Conservation (phyloP, 164 flowering plant genomes). For the Stephania japonica region DNA sequence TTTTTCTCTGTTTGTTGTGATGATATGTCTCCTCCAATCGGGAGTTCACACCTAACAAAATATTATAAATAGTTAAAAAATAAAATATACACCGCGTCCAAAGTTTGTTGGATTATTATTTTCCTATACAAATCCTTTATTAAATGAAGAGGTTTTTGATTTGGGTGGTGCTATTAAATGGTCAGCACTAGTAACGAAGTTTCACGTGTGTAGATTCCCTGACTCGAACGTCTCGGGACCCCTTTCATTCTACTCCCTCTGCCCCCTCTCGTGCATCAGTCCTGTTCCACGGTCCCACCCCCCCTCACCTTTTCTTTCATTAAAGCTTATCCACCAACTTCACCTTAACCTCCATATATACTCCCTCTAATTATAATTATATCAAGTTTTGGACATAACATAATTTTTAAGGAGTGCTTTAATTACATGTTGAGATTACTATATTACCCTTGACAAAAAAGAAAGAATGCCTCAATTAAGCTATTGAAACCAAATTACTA, state of each 20-base stretch:
- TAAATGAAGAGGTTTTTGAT: neutral
- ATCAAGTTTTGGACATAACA: too few species aligned
- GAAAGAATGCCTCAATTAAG: too few species aligned
- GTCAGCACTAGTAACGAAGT: constrained; percentile 16
- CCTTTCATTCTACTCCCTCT: neutral
- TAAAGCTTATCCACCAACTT: neutral
- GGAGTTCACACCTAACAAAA: too few species aligned
- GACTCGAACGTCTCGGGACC: constrained; percentile 13
- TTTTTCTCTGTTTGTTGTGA: neutral
- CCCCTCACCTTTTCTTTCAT: neutral
- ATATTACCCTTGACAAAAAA: too few species aligned
- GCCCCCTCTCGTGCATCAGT: neutral
- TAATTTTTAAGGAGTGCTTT: too few species aligned
- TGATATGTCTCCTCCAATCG: too few species aligned
- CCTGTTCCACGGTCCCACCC: neutral
- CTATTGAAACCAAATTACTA: too few species aligned
- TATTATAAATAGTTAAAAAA: too few species aligned
- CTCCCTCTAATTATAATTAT: too few species aligned
- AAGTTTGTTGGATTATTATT: too few species aligned
- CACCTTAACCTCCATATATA: neutral
- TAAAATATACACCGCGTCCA: too few species aligned
- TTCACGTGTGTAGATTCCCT: constrained; percentile 14
- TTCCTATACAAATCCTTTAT: neutral
- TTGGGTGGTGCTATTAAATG: constrained; percentile 9
- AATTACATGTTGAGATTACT: too few species aligned